phyloP scores from a whole-genome alignment of 768 basidiomycete genomes.

The Trametes meyenii region DNA sequence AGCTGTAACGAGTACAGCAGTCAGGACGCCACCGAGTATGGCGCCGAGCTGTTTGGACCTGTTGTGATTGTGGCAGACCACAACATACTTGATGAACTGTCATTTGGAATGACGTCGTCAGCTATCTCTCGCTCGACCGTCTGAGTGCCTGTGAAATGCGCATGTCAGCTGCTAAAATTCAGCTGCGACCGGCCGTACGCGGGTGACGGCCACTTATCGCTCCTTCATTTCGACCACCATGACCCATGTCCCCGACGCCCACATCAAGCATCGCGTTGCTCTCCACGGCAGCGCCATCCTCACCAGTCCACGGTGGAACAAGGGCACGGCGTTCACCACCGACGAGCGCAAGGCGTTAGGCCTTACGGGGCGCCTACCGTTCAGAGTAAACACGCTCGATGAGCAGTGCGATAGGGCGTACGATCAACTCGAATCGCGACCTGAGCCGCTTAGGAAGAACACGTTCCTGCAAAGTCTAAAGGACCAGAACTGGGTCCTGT shows the following conservation, averaged over 20 bases:
- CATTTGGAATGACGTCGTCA: no score
- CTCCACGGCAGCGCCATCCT: slow-evolving; percentile 66
- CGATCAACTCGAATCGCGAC: slow-evolving; percentile 51
- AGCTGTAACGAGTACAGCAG: neutral
- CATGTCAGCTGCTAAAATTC: no score
- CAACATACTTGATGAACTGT: neutral
- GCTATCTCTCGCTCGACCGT: no score
- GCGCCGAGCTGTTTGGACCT: slow-evolving; percentile 7
- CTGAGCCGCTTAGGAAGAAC: slow-evolving; percentile 60
- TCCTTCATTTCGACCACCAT: slow-evolving; percentile 14
- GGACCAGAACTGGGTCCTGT: slow-evolving; percentile 82
- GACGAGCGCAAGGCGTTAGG: slow-evolving; percentile 73
- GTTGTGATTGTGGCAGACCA: slow-evolving; percentile 9
- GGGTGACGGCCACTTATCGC: neutral
- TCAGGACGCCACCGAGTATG: slow-evolving; percentile 5
- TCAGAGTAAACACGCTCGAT: slow-evolving; percentile 57
- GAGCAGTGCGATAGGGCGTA: slow-evolving; percentile 79
- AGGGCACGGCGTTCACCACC: slow-evolving; percentile 78
- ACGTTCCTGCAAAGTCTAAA: slow-evolving; percentile 75
- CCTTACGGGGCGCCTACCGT: slow-evolving; percentile 42
- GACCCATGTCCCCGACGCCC: slow-evolving; percentile 8
- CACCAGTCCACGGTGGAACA: slow-evolving; percentile 69
- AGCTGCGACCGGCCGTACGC: no score
- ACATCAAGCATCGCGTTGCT: slow-evolving; percentile 41
- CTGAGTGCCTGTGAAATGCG: no score